Evolutionary conservation across 768 basidiomycete genomes (phyloP), one percentile per base, ranked within the genome.

Genomic region (Terana coerulea): DNA sequence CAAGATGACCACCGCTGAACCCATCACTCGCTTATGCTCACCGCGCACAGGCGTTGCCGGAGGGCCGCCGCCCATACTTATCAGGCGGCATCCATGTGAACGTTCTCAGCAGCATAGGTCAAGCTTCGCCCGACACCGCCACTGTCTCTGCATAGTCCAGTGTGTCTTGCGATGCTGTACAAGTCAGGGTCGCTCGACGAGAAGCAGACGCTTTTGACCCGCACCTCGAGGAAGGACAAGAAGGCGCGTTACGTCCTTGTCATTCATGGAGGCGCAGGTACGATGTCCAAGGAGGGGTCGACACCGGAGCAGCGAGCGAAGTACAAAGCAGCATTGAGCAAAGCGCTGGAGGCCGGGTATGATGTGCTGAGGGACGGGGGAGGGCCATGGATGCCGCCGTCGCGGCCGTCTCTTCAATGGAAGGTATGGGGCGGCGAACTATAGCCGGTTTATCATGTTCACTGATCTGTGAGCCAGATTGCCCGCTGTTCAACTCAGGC

Each of bases 211-310:
- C 36, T 63, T 19, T 39, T 61, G n/a, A 31, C 53, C 26, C 31
- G 17, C 24, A 48, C 10, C 17, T 21, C 31, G 17, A n/a, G n/a
- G n/a, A 33, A 31, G 31, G 19, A 21, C 44, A 39, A 39, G 37
- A 33, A 36, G 35, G 36, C 44, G 2, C 57, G 63, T 31, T 64
- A 66, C 53, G 69, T 76, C 28, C 73, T 92, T 1, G 84, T 87
- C 25, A 81, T 91, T 55, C 88, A 92, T 63, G 90, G 90, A 28
- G 90, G 89, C 6, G 87, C 89, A 0, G 87, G 87, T 1, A 84
- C 79, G 1, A 86, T 91, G 77, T 69, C 69, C 26, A 77, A 74
- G 52, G 65, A 73, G 21, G 65, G 64, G 17, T 79, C 83, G 14
- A 84, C 86, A 0, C 83, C 81, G 2, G 78, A 83, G 54, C 74